phyloP scores from a whole-genome alignment of 2,329 filamentous ascomycete species.

The Emericellopsis atlantica region DNA sequence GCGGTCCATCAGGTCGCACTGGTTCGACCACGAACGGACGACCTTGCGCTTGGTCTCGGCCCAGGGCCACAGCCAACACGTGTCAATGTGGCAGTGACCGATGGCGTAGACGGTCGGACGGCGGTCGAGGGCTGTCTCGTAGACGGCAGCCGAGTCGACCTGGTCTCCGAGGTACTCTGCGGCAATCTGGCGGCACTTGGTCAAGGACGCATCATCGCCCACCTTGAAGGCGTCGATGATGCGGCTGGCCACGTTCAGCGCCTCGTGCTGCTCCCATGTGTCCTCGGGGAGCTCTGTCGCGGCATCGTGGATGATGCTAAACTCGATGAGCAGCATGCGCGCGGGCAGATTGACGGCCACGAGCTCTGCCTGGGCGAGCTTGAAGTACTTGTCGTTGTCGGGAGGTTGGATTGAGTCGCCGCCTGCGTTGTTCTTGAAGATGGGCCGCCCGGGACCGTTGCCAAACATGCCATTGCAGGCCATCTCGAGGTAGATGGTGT shows the following conservation, averaged over 20 bases:
- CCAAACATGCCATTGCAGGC: conserved; percentile 99
- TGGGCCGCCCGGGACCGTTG: conserved; percentile 45
- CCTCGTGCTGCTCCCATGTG: conserved; percentile 80
- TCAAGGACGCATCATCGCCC: conserved; percentile 64
- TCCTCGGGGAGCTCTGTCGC: conserved; percentile 82
- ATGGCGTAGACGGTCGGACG: conserved; percentile 75
- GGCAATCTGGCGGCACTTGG: conserved; percentile 71
- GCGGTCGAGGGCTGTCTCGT: conserved; percentile 50
- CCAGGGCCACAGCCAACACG: conserved; percentile 97
- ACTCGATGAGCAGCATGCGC: conserved; percentile 74
- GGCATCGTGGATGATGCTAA: conserved; percentile 91
- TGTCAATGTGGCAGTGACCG: conserved; percentile 96
- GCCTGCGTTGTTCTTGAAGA: conserved; percentile 33
- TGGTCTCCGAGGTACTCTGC: conserved; percentile 69
- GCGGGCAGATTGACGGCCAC: conserved; percentile 81
- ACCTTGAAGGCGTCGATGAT: conserved; percentile 87
- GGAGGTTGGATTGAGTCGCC: conserved; percentile 76
- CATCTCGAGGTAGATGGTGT: conserved; percentile 94
- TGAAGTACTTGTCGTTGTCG: conserved; percentile 69
- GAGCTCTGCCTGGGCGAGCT: conserved; percentile 66
- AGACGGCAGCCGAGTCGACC: conserved; percentile 74
- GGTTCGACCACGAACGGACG: conserved; percentile 89
- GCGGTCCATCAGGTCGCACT: conserved; percentile 87
- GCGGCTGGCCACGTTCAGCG: conserved; percentile 68
- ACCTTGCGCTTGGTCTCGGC: conserved; percentile 96